Evolutionary conservation across 768 basidiomycete species (phyloP).

Genomic region (Hysterangium stoloniferum): DNA sequence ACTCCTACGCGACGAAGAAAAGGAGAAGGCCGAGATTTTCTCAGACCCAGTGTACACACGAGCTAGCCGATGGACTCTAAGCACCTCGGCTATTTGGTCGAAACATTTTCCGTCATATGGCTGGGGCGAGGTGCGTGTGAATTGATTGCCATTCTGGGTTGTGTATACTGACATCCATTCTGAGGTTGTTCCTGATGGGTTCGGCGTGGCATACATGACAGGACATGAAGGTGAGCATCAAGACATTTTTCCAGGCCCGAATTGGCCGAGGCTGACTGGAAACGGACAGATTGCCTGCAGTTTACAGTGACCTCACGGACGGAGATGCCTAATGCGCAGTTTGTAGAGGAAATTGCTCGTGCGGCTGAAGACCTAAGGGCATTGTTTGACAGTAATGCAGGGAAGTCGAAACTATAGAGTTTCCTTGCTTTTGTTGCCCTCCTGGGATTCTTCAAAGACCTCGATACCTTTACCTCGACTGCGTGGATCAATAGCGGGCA

Average conservation of each 20-base stretch:
- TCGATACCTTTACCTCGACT: too few species aligned
- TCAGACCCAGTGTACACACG: slow-evolving; percentile 65
- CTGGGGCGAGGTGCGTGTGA: slow-evolving; percentile 88
- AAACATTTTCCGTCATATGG: slow-evolving; percentile 80
- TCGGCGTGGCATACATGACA: slow-evolving; percentile 94
- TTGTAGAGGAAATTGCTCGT: slow-evolving; percentile 58
- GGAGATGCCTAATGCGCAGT: slow-evolving; percentile 73
- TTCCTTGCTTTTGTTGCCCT: too few species aligned
- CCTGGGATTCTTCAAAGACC: too few species aligned
- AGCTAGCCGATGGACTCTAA: slow-evolving; percentile 78
- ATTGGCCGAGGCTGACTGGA: neutral
- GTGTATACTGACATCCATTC: neutral
- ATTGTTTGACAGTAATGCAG: slow-evolving; percentile 32
- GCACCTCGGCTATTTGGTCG: slow-evolving; percentile 86
- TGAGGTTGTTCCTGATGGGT: slow-evolving; percentile 84
- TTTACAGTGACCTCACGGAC: slow-evolving; percentile 84
- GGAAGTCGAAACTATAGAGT: slow-evolving; percentile 3
- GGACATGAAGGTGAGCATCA: slow-evolving; percentile 58
- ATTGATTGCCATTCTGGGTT: slow-evolving; percentile 13
- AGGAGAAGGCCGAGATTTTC: slow-evolving; percentile 63
- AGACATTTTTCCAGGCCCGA: neutral
- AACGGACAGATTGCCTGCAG: slow-evolving; percentile 57
- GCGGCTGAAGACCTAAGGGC: slow-evolving; percentile 63
- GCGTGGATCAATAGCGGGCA: too few species aligned
- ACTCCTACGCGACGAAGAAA: slow-evolving; percentile 51